Percentiles rank a stretch among this genome's conserved stretches.
Conservation (phyloP, 108 stramenopile species). For the Cylindrotheca closterium region DNA sequence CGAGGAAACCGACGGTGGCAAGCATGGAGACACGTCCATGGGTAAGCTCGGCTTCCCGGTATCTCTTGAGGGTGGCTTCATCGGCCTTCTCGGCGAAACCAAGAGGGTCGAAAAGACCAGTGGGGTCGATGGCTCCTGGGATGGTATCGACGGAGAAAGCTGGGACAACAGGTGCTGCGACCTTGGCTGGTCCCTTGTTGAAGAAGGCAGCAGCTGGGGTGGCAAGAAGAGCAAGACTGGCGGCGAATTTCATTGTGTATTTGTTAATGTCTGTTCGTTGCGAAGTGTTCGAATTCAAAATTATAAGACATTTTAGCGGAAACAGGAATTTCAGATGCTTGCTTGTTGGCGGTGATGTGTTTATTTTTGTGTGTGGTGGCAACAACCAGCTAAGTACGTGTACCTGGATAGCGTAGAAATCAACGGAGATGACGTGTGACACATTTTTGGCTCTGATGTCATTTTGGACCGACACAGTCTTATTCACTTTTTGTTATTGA, state of each 20-base stretch:
- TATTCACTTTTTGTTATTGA: no score
- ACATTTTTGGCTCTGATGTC: no score
- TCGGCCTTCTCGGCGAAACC: conserved; percentile 60
- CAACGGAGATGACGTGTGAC: no score
- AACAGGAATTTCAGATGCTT: no score
- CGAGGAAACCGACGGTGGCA: conserved; percentile 64
- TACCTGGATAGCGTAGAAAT: no score
- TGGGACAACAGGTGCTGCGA: no score
- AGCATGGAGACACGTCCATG: conserved; percentile 84
- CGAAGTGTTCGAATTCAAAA: background rate
- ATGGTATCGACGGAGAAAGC: conserved; percentile 24
- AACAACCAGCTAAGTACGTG: no score
- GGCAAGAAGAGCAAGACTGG: conserved; percentile 30
- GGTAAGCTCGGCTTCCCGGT: conserved; percentile 80
- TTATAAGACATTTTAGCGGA: no score
- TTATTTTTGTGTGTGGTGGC: no score
- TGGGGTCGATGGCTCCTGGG: conserved; percentile 53
- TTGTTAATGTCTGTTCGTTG: background rate
- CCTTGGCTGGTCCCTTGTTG: conserved; percentile 11
- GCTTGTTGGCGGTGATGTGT: no score
- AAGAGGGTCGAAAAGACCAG: conserved; percentile 58
- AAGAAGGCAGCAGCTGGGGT: conserved; percentile 31
- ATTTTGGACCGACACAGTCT: no score
- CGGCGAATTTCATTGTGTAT: conserved; percentile 34
- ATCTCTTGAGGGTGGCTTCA: conserved; percentile 63